Evolutionary conservation across 257 asterid genomes (phyloP), one percentile per base, ranked within the genome.

Genomic region (Solanum pinnatisectum): DNA sequence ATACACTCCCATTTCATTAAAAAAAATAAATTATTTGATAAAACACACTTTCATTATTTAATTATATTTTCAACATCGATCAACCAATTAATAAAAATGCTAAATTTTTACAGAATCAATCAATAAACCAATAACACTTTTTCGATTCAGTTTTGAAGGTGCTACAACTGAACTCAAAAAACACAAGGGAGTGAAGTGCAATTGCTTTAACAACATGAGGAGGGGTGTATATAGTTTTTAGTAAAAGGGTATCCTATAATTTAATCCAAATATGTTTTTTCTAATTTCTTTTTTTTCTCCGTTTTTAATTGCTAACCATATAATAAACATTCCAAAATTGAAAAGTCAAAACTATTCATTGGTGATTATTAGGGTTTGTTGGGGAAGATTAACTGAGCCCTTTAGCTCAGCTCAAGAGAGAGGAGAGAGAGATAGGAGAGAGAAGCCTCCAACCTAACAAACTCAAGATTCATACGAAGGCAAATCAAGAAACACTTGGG

Each of bases 21-120:
- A 60, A 59, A 60, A 10, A 0, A 9, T 4, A 4, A 9, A 23
- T 2, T 60, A 60, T 63, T 20, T 23, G 15, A 23, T 9, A 23
- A 4, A 63, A 10, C 0, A 63, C 1, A 60, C 0, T 63, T 63
- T 63, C 10, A 63, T 63, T 23, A n/a, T 63, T 63, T 10, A 23
- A 63, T 2, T 56, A 20, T 20, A 20, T 2, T 60, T 60, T 60
- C 6, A 60, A 23, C 5, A 22, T 60, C 6, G 5, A 23, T 23
- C 0, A 9, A 60, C 0, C 18, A 5, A 65, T n/a, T n/a, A 65
- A 65, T 0, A n/a, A 65, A 63, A 10, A 4, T 65, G 3, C 30
- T 65, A 65, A 4, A n/a, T 4, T 27, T 3, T n/a, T n/a, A n/a
- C 0, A n/a, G 0, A 65, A 65, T 4, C 0, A 0, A 0, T 11